These are phyloP conservation scores for Omphalea diandra DNA, from an alignment of 441 rosid species.

Conservation along the genomic window DNA sequence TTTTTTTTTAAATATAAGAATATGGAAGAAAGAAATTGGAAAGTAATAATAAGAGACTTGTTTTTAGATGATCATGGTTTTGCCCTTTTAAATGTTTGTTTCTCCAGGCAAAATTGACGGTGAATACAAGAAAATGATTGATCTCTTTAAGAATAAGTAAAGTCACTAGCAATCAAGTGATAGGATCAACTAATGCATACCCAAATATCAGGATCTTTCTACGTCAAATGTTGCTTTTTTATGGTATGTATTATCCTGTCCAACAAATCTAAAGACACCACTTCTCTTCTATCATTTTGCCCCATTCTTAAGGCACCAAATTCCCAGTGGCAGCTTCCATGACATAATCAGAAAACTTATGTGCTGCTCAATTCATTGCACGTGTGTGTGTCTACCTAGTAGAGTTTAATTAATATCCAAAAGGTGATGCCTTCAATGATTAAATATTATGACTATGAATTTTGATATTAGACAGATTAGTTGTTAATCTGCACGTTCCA, in stretches of 20 bases:
- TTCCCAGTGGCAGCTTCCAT: no score
- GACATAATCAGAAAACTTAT: neutral
- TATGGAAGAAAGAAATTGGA: neutral
- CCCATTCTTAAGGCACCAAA: conserved; percentile 7
- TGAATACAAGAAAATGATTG: conserved; percentile 20
- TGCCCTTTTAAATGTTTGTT: neutral
- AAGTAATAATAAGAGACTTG: neutral
- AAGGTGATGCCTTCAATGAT: neutral
- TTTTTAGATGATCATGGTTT: neutral
- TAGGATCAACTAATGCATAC: conserved; percentile 5
- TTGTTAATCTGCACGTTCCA: no score
- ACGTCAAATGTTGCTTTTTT: neutral
- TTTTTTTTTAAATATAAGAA: neutral
- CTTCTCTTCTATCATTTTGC: neutral
- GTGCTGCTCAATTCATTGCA: conserved; percentile 5
- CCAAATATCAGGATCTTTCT: conserved; percentile 13
- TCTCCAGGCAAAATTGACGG: conserved; percentile 7
- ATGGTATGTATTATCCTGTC: neutral
- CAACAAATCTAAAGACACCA: neutral
- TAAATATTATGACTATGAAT: neutral
- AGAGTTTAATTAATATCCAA: neutral
- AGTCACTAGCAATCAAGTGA: conserved; percentile 25
- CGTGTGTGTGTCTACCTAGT: neutral
- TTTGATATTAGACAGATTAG: neutral
- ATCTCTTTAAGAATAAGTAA: conserved; percentile 28